Evolutionary conservation across 352 stramenopile species (phyloP).

Genomic region (Ochromonadaceae sp.): DNA sequence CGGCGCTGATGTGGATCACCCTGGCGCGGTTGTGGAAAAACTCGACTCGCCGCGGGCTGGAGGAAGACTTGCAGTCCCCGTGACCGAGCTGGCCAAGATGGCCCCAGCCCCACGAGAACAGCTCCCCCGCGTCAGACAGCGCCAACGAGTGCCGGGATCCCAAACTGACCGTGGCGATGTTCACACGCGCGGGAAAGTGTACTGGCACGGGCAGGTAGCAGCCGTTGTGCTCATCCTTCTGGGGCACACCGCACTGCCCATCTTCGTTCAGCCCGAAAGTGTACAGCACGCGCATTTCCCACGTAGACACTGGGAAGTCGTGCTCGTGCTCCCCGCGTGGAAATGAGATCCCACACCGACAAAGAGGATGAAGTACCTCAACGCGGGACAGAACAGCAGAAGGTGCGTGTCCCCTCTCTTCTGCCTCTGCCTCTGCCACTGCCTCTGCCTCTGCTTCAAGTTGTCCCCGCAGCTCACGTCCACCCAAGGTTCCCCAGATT

Average conservation of each 20-base stretch:
- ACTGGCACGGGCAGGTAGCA: background rate
- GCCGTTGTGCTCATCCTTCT: background rate
- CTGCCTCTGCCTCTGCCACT: background rate
- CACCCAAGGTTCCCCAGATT: background rate
- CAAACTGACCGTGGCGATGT: background rate
- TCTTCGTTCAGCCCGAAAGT: constrained; percentile 14
- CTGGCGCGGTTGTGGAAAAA: background rate
- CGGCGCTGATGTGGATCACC: background rate
- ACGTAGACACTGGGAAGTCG: background rate
- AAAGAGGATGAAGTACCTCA: background rate
- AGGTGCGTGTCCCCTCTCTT: background rate
- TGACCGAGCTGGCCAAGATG: background rate
- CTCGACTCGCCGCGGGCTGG: background rate
- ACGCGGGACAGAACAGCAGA: background rate
- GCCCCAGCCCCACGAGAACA: constrained; percentile 13
- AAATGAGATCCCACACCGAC: background rate
- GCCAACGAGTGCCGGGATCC: constrained; percentile 11
- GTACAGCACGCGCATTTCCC: background rate
- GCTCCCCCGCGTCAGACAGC: background rate
- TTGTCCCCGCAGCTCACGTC: background rate
- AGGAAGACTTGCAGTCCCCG: background rate
- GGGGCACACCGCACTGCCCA: constrained; percentile 1
- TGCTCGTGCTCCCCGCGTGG: background rate
- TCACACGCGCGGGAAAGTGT: background rate
- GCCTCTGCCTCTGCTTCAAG: background rate